phyloP scores from a whole-genome alignment of 108 stramenopile genomes.

The Ochromonas danica region DNA sequence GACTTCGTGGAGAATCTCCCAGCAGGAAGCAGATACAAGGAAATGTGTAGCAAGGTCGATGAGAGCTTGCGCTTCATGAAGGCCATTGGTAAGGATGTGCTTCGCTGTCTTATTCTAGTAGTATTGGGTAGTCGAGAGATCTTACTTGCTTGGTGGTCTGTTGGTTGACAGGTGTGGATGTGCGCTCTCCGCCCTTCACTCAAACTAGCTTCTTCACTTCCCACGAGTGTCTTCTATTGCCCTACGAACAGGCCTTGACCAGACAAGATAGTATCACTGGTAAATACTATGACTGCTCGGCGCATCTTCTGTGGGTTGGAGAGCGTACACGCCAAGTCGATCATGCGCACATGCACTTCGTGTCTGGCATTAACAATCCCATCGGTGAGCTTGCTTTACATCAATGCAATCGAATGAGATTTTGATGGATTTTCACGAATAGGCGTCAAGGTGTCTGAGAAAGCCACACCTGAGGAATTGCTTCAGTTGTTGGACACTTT shows the following conservation, averaged over 20 bases:
- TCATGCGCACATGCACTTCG: constrained; percentile 95
- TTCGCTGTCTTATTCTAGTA: too few species aligned
- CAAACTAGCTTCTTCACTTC: constrained; percentile 90
- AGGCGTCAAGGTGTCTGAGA: constrained; percentile 49
- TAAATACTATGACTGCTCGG: constrained; percentile 51
- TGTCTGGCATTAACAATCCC: constrained; percentile 92
- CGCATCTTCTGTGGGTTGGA: constrained; percentile 98
- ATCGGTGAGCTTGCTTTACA: too few species aligned
- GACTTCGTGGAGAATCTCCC: constrained; percentile 81
- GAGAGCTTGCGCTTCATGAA: constrained; percentile 92
- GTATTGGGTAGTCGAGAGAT: too few species aligned
- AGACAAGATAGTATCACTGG: constrained; percentile 89
- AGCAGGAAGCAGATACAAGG: background rate
- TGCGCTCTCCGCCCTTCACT: constrained; percentile 66
- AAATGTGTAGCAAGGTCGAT: constrained; percentile 52
- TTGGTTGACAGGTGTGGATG: too few species aligned
- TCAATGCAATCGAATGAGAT: constrained; percentile 91
- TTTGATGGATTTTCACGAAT: constrained; percentile 92
- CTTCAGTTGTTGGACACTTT: constrained; percentile 76
- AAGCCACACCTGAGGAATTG: constrained; percentile 35
- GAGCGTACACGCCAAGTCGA: constrained; percentile 97
- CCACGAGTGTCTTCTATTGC: constrained; percentile 94
- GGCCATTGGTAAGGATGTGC: constrained; percentile 90
- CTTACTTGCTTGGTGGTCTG: too few species aligned
- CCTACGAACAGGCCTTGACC: constrained; percentile 95